These are phyloP conservation scores for Russula sp. DNA, from an alignment of 768 basidiomycete species.

Conservation along the genomic window DNA sequence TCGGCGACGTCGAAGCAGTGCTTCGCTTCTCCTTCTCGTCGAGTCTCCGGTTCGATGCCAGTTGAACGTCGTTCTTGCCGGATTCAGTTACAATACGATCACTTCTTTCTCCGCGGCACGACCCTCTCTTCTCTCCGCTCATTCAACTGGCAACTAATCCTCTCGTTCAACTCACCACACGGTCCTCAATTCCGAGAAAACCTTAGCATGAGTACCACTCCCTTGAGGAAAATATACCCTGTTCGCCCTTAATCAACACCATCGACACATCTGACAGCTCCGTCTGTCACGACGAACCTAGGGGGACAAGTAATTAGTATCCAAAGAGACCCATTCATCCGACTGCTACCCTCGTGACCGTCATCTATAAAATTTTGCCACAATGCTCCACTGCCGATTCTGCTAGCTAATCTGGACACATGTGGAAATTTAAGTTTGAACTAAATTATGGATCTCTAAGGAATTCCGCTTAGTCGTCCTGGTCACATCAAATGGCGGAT, in stretches of 20 bases:
- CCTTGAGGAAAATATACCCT: constrained; percentile 13
- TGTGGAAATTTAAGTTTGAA: constrained; percentile 24
- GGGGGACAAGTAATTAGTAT: constrained; percentile 1
- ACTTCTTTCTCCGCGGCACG: constrained; percentile 27
- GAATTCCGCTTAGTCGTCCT: constrained; percentile 11
- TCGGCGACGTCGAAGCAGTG: constrained; percentile 3
- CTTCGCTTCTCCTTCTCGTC: constrained; percentile 14
- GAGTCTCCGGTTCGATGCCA: constrained; percentile 9
- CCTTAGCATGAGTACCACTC: constrained; percentile 3
- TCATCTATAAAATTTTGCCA: constrained; percentile 15
- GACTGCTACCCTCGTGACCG: background rate
- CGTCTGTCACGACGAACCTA: constrained; percentile 20
- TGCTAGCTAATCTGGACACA: constrained; percentile 13
- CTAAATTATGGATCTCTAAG: constrained; percentile 21
- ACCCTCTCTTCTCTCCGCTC: background rate
- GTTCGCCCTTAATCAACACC: constrained; percentile 23
- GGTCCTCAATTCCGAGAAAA: background rate
- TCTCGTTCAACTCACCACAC: background rate
- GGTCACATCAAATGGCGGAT: constrained; percentile 10
- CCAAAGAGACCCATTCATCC: constrained; percentile 11
- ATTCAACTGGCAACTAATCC: no score
- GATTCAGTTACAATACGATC: constrained; percentile 2
- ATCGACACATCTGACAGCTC: constrained; percentile 22
- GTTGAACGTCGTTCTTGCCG: no score
- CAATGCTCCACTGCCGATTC: constrained; percentile 21